A percentile compares a stretch with the other conserved stretches of the same genome.
Evolutionary conservation across 1,139 yeast genomes (phyloP).

Genomic region (Pichia sp.): DNA sequence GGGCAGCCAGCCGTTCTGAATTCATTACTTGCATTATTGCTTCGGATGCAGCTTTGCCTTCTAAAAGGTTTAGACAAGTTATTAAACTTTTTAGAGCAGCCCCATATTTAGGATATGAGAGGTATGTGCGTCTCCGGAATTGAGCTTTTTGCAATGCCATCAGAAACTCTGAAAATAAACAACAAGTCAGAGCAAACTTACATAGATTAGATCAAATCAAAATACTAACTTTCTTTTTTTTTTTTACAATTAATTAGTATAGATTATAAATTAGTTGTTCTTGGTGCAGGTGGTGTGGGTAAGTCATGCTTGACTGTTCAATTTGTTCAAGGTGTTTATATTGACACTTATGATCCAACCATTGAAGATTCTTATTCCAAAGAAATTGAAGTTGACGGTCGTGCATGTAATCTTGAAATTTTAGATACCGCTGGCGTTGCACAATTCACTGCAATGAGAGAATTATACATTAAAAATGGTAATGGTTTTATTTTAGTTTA

Average conservation of each 20-base stretch:
- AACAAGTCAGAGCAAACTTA: background rate
- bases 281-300: slow-evolving; percentile 99
- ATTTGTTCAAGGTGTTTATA: slow-evolving; percentile 84
- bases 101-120: background rate
- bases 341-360: slow-evolving; percentile 95
- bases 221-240: slow-evolving; percentile 6
- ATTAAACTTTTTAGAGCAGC: no score
- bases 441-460: slow-evolving; percentile 94
- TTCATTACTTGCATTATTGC: no score
- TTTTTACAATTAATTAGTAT: slow-evolving; percentile 19
- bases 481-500: slow-evolving; percentile 85
- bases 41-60: no score
- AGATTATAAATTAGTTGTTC: slow-evolving; percentile 86
- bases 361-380: slow-evolving; percentile 95
- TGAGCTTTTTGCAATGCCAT: no score
- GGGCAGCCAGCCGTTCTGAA: no score
- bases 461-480: slow-evolving; percentile 88
- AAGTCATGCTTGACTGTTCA: slow-evolving; percentile 92
- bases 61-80: no score
- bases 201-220: background rate
- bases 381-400: slow-evolving; percentile 85
- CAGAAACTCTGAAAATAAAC: no score
- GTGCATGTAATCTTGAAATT: slow-evolving; percentile 86
- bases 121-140: background rate
- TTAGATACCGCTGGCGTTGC: slow-evolving; percentile 98